A percentile compares a stretch with the other conserved stretches of the same genome.
These are phyloP conservation scores for Lactifluus pinguis DNA, from an alignment of 768 basidiomycete genomes.

Conservation along the genomic window DNA sequence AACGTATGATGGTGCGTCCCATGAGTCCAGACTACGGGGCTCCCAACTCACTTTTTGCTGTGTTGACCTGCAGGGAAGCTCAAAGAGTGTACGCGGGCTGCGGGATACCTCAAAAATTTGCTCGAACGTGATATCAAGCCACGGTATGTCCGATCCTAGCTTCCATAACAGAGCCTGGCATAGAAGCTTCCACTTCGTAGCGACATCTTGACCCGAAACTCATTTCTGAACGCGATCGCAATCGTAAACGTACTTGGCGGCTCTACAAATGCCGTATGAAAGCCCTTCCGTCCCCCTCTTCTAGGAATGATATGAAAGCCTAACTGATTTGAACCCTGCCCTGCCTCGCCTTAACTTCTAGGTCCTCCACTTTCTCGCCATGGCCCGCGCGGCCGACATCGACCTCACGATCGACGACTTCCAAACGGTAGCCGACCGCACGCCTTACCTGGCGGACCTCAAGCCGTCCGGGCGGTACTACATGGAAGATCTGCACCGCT, in stretches of 20 bases:
- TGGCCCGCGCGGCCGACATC: conserved; percentile 73
- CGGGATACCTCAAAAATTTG: conserved; percentile 63
- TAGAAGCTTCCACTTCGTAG: conserved; percentile 20
- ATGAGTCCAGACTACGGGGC: neutral
- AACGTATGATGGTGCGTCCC: conserved; percentile 47
- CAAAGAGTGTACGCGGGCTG: conserved; percentile 76
- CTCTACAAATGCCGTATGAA: conserved; percentile 70
- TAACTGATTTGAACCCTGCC: too few relatives aligned
- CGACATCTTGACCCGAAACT: conserved; percentile 58
- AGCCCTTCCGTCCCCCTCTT: neutral
- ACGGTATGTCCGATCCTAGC: conserved; percentile 32
- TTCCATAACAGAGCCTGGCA: neutral
- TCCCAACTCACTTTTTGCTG: neutral
- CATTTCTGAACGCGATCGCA: conserved; percentile 79
- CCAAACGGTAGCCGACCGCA: conserved; percentile 67
- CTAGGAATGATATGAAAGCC: too few relatives aligned
- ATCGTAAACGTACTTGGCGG: conserved; percentile 76
- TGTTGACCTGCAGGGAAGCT: conserved; percentile 46
- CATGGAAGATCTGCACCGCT: conserved; percentile 84
- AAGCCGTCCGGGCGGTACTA: conserved; percentile 81
- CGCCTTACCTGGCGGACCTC: conserved; percentile 80
- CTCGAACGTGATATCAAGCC: conserved; percentile 77
- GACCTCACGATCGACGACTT: conserved; percentile 79
- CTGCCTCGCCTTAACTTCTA: conserved; percentile 21
- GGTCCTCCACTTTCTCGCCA: conserved; percentile 79